Percentiles rank a stretch among this genome's conserved stretches.
These are phyloP conservation scores for Spathaspora hagerdaliae DNA, from an alignment of 805 yeast species.

Conservation along the genomic window DNA sequence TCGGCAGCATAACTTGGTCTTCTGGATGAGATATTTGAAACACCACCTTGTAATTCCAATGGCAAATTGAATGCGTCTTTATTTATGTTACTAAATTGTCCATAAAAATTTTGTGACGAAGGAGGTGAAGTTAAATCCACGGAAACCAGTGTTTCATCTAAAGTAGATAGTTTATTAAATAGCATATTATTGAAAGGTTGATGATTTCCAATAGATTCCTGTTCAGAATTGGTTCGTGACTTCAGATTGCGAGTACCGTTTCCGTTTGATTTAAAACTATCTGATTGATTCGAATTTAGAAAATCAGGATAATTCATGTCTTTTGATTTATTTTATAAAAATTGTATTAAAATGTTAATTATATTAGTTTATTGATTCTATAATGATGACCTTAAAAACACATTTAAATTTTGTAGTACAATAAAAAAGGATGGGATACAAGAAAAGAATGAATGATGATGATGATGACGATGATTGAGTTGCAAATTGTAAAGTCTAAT, in stretches of 20 bases:
- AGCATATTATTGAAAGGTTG: conserved; percentile 17
- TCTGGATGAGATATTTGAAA: conserved; percentile 58
- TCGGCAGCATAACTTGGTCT: conserved; percentile 77
- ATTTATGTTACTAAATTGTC: neutral
- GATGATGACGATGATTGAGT: too few relatives aligned
- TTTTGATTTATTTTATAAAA: neutral
- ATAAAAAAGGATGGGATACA: too few relatives aligned
- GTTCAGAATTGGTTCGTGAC: neutral
- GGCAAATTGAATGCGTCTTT: conserved; percentile 47
- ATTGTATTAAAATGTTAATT: too few relatives aligned
- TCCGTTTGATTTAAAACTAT: neutral
- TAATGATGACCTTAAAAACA: too few relatives aligned
- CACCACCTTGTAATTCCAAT: conserved; percentile 59
- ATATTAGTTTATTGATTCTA: too few relatives aligned
- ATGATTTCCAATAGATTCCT: neutral
- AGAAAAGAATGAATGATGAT: neutral
- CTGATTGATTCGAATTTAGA: conserved; percentile 10
- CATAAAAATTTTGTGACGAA: neutral
- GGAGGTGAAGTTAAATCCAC: conserved; percentile 1
- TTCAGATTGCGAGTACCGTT: conserved; percentile 6
- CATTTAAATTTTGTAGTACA: too few relatives aligned
- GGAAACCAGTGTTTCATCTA: conserved; percentile 10
- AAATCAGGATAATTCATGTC: conserved; percentile 32
- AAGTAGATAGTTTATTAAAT: conserved; percentile 19
- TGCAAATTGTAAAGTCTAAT: too few relatives aligned